phyloP scores from a whole-genome alignment of 768 basidiomycete species.

The Lentinula boryana region DNA sequence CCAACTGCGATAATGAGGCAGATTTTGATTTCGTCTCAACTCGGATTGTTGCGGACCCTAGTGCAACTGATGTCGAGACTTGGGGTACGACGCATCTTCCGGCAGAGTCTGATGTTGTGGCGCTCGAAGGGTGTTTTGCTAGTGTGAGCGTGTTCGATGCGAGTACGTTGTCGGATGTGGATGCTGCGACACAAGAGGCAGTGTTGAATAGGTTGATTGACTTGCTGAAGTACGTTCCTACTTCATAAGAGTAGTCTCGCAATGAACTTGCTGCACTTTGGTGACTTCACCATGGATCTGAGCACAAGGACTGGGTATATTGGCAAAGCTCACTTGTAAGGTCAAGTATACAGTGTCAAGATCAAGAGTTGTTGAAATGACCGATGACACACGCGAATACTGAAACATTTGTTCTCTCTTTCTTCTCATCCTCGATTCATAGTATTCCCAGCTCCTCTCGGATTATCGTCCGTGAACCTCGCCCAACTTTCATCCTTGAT shows the following conservation, averaged over 20 bases:
- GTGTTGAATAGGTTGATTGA: slow-evolving; percentile 30
- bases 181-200: slow-evolving; percentile 30
- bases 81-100: slow-evolving; percentile 39
- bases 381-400: not conserved
- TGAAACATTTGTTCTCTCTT: not conserved
- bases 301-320: too few relatives aligned
- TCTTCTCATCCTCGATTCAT: slow-evolving; percentile 80
- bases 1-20: slow-evolving; percentile 28
- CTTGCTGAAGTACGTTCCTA: slow-evolving; percentile 22
- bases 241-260: not conserved
- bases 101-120: slow-evolving; percentile 33
- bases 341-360: too few relatives aligned
- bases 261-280: not conserved
- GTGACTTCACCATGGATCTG: too few relatives aligned
- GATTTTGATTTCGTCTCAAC: slow-evolving; percentile 41
- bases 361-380: not conserved
- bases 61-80: slow-evolving; percentile 33
- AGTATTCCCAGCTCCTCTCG: slow-evolving; percentile 91
- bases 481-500: slow-evolving; percentile 92
- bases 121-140: slow-evolving; percentile 31
- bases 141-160: slow-evolving; percentile 43
- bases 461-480: slow-evolving; percentile 76
- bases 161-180: slow-evolving; percentile 35
- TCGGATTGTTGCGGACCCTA: slow-evolving; percentile 24
- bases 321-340: too few relatives aligned